Evolutionary conservation across 2,329 filamentous ascomycete species (phyloP).

Genomic region (Aspergillus clavatus): DNA sequence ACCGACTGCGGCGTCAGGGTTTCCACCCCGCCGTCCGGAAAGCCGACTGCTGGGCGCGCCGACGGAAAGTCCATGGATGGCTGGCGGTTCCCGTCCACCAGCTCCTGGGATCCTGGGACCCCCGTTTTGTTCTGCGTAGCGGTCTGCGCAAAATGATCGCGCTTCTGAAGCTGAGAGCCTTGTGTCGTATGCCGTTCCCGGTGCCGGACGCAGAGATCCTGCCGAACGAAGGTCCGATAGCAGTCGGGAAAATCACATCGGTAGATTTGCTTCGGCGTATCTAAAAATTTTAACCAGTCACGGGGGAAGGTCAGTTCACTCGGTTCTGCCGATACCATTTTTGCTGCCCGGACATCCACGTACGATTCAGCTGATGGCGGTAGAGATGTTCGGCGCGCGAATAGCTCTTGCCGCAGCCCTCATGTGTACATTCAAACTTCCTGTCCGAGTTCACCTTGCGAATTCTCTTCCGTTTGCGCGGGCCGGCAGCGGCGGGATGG

Average conservation of each 20-base stretch:
- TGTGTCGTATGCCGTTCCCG: slow-evolving; percentile 71
- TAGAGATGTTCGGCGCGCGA: slow-evolving; percentile 56
- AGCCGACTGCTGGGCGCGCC: not conserved
- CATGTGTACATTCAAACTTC: slow-evolving; percentile 73
- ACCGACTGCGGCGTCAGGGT: slow-evolving; percentile 8
- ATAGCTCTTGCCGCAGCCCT: slow-evolving; percentile 77
- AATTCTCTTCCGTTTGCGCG: slow-evolving; percentile 29
- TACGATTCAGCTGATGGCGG: slow-evolving; percentile 79
- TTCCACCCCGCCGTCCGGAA: slow-evolving; percentile 8
- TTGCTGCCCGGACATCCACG: slow-evolving; percentile 32
- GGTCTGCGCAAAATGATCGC: slow-evolving; percentile 41
- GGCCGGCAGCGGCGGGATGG: slow-evolving; percentile 6
- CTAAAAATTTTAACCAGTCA: slow-evolving; percentile 47
- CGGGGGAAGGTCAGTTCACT: slow-evolving; percentile 13
- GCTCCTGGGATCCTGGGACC: slow-evolving; percentile 12
- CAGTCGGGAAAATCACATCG: slow-evolving; percentile 90
- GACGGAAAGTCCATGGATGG: slow-evolving; percentile 6
- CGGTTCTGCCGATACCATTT: not conserved
- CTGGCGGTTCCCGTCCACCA: slow-evolving; percentile 2
- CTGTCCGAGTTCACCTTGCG: slow-evolving; percentile 45
- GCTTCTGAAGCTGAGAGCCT: slow-evolving; percentile 49
- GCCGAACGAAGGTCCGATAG: slow-evolving; percentile 82
- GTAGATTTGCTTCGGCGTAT: slow-evolving; percentile 93
- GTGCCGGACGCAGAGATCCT: slow-evolving; percentile 84
- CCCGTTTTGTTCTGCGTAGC: slow-evolving; percentile 18